phyloP scores from a whole-genome alignment of 2,329 filamentous ascomycete genomes.

The Ascosphaera acerosa region DNA sequence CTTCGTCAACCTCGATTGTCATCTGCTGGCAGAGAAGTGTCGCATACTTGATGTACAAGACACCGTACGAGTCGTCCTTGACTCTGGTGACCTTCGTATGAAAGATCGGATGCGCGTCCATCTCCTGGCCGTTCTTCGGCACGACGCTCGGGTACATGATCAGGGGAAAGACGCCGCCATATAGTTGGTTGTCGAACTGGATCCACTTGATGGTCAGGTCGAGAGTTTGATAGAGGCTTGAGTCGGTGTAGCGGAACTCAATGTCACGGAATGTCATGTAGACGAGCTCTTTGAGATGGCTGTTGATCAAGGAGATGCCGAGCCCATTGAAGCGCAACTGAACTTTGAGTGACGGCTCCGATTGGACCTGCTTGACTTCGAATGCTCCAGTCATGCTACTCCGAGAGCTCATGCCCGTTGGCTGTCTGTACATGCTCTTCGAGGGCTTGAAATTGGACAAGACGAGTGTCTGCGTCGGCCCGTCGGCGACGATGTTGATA shows the following conservation, averaged over 20 bases:
- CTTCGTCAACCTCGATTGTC: conserved; percentile 92
- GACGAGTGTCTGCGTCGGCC: conserved; percentile 82
- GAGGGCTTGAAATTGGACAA: conserved; percentile 82
- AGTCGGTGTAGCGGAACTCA: conserved; percentile 75
- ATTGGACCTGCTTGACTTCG: conserved; percentile 81
- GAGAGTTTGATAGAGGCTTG: conserved; percentile 75
- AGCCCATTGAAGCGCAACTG: conserved; percentile 73
- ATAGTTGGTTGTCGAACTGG: conserved; percentile 94
- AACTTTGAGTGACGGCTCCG: conserved; percentile 66
- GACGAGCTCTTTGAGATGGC: conserved; percentile 70
- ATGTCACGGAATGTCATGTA: conserved; percentile 87
- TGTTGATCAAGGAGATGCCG: conserved; percentile 80
- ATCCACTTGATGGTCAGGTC: conserved; percentile 93
- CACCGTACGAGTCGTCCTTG: conserved; percentile 95
- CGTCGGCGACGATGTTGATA: conserved; percentile 84
- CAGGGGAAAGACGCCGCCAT: conserved; percentile 94
- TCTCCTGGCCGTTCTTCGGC: conserved; percentile 86
- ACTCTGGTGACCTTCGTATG: conserved; percentile 79
- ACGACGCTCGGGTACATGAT: conserved; percentile 93
- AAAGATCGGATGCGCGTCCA: conserved; percentile 85
- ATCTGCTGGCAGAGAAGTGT: conserved; percentile 87
- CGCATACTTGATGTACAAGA: conserved; percentile 95
- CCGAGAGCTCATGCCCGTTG: conserved; percentile 28
- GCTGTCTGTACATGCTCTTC: conserved; percentile 69
- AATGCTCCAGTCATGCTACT: conserved; percentile 44